These are phyloP conservation scores for Hymenotorrendiella dingleyae DNA, from an alignment of 2,329 filamentous ascomycete species.

Conservation along the genomic window DNA sequence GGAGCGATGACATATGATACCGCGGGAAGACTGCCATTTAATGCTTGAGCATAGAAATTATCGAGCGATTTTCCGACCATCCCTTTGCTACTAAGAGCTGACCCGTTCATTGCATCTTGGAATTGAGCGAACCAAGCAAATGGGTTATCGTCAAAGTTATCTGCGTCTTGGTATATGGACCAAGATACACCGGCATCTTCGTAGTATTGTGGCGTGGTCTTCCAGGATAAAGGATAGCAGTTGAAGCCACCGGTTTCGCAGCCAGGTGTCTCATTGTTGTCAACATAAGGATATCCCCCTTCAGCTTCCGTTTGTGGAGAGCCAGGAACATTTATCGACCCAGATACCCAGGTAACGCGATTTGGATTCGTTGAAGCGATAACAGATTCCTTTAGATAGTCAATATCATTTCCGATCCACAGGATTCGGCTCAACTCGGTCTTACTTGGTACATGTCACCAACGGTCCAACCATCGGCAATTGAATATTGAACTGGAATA, in stretches of 20 bases:
- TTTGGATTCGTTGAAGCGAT: conserved; percentile 41
- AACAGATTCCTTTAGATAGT: conserved; percentile 39
- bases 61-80: conserved; percentile 32
- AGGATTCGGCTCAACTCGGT: no score
- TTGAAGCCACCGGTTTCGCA: conserved; percentile 36
- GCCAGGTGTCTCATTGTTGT: conserved; percentile 42
- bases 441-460: conserved; percentile 38
- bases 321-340: conserved; percentile 40
- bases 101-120: conserved; percentile 35
- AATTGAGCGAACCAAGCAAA: conserved; percentile 41
- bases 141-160: conserved; percentile 45
- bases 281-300: conserved; percentile 36
- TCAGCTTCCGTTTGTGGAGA: conserved; percentile 35
- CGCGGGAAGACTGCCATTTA: conserved; percentile 44
- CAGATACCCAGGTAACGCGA: conserved; percentile 40
- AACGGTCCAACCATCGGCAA: conserved; percentile 47
- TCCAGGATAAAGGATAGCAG: conserved; percentile 43
- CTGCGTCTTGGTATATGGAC: conserved; percentile 40
- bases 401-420: no score
- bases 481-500: conserved; percentile 45
- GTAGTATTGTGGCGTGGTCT: conserved; percentile 39
- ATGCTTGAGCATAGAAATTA: conserved; percentile 44
- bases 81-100: conserved; percentile 35
- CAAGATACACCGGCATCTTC: conserved; percentile 39
- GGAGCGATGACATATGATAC: conserved; percentile 46